Base-by-base conservation (phyloP, 805 yeast species). In the Spathaspora gorwiae region DNA sequence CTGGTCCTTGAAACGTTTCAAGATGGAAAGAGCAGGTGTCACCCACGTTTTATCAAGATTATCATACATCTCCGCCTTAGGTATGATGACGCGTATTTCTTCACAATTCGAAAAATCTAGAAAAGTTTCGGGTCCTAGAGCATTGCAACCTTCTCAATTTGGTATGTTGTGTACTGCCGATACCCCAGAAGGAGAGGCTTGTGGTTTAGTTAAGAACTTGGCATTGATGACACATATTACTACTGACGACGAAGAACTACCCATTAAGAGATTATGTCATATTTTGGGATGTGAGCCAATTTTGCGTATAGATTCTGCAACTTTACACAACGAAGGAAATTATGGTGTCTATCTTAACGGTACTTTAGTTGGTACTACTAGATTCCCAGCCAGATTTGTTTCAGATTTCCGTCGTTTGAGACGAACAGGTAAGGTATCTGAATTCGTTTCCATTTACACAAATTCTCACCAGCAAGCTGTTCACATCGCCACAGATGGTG, bases 101-200 rank as follows among this genome's bases (percentile, higher is more conserved):
- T 92, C 98, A n/a, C 99, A 94, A 67, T 94, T 94, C 60, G 99
- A 94, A 65, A 94, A 94, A 64, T 90, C 98, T 2, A 79, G 99
- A 70, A 94, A 94, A 65, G 99, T 94, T 36, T 87, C 96, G 1
- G 99, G 99, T 37, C 99, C 99, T 42, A 86, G 99, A 78, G 97
- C 99, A 12, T 76, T 94, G 53, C 99, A 94, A 66, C 99, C 99
- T 9, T 94, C 99, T 1, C 99, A 94, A 70, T 94, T 94, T 65
- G 99, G 99, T 62, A 94, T 94, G 98, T 75, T 94, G 48, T 94
- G 99, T 75, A 89, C 98, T 6, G 87, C 98, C 0, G 99, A 94
- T 78, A 94, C 99, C 0, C 99, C 99, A 1, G 99, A 94, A 78
- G 99, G 99, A 76, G 99, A 94, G 68, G 99, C 99, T 0, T 94